Base-by-base conservation (phyloP, 441 rosid species). In the Populus hybrid region DNA sequence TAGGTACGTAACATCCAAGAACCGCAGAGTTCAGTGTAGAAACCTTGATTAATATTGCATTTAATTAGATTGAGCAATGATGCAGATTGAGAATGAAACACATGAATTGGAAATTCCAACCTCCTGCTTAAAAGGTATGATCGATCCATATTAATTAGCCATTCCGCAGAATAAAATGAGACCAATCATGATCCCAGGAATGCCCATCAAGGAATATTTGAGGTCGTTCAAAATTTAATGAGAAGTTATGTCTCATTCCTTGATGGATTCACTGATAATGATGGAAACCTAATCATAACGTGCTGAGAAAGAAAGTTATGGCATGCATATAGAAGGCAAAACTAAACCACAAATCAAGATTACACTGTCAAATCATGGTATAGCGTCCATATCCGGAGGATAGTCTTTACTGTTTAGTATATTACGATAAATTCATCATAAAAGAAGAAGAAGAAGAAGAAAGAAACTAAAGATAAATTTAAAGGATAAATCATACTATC, bases 261-360 rank as follows among this genome's bases (percentile, higher is more conserved):
- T 53, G 8, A 31, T 69, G n/a, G 42, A 21, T 71, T 45, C 18
- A 33, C 8, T 31, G 77, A 82, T 65, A 76, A 74, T 45, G 85
- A 79, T 74, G 69, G 45, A 71, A 74, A 77, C 73, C 78, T 66
- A 77, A 74, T 77, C 65, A 79, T 77, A 65, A 21, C 77, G 7
- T 1, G 18, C 64, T 20, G 64, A 69, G 77, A 79, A 73, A 28
- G 53, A 33, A 56, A 76, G 24, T 65, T 40, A 68, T 69, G 80
- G 81, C 40, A 71, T 14, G 20, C 40, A 42, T 36, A 36, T 69
- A 7, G 26, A n/a, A 9, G 70, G 16, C 9, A 76, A 80, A 40
- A 76, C 42, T 28, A 75, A 71, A 45, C 82, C 83, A 84, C 80
- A 74, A 70, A 71, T 78, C 69, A 26, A 73, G 73, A 63, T 63